A percentile compares a stretch with the other conserved stretches of the same genome.
Evolutionary conservation across 768 basidiomycete species (phyloP).

Genomic region (Mycena capillaripes): DNA sequence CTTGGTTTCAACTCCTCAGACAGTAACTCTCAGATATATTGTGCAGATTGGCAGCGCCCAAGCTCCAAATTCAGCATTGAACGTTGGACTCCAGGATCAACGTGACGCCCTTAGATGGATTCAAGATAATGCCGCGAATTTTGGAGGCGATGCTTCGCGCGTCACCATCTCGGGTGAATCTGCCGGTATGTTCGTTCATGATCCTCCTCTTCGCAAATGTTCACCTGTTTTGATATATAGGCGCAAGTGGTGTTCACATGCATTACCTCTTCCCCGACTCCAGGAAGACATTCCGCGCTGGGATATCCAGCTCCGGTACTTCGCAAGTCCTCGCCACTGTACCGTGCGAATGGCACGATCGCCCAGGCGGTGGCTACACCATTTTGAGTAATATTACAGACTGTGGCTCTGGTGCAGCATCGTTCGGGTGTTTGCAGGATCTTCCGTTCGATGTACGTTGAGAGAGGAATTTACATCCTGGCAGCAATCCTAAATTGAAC

Average conservation of each 20-base stretch:
- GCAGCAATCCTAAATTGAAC: too few relatives aligned
- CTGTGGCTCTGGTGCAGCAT: conserved; percentile 12
- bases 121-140: conserved; percentile 15
- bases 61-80: not conserved
- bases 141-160: conserved; percentile 22
- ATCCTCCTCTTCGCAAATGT: too few relatives aligned
- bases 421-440: conserved; percentile 14
- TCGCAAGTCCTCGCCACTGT: conserved; percentile 4
- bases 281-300: conserved; percentile 4
- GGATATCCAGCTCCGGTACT: conserved; percentile 17
- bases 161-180: conserved; percentile 3
- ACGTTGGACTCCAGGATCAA: conserved; percentile 22
- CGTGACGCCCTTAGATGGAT: conserved; percentile 20
- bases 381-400: conserved; percentile 7
- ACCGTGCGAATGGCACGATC: conserved; percentile 19
- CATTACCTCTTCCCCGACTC: conserved; percentile 12
- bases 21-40: not conserved
- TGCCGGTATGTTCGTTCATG: not conserved
- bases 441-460: conserved; percentile 18
- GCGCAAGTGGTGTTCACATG: conserved; percentile 10
- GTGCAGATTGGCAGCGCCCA: conserved; percentile 14
- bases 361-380: conserved; percentile 14
- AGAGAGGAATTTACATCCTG: not conserved
- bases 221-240: not conserved
- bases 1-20: not conserved